Base-by-base conservation (phyloP, 2,329 filamentous ascomycete species). In the Orbilia oligospora region DNA sequence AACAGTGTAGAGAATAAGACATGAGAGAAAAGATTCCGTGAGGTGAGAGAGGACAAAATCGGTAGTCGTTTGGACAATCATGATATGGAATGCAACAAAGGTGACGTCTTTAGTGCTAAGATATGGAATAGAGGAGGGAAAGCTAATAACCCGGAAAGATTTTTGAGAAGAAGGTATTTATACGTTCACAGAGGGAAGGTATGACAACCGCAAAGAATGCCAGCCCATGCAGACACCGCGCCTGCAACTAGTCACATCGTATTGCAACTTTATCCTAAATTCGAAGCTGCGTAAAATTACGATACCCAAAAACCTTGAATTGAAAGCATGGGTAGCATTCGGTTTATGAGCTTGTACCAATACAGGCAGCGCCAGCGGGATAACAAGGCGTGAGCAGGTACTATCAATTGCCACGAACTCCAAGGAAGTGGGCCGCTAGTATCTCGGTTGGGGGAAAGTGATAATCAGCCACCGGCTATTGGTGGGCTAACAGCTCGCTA, bases 201-300 rank as follows among this genome's bases (percentile, higher is more conserved):
- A 69, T 30, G 66, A 49, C 49, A 56, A 8, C 20, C 14, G 24
- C 51, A 58, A 49, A 16, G 65, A 58, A 69, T 69, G 66, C 36
- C 44, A 41, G 38, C 36, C 66, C 46, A 22, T 33, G 22, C 41
- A 65, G 44, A 18, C 49, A 49, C 65, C 22, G 65, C 65, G 65
- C 33, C 30, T 68, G 30, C 65, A 56, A 51, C 20, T 18, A 5
- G 20, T n/a, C 51, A 55, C 20, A 24, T 53, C n/a, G 33, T 46
- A 41, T 69, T 48, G 24, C 20, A 70, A 16, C 44, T 67, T 73
- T 73, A 73, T 73, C 70, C 70, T 73, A 73, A 73, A 67, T 58
- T 49, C 61, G 63, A 56, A 71, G 68, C 38, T 72, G 61, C 24
- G 36, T 61, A 44, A 61, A 46, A 44, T 61, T 38, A 38, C 53